Base-by-base conservation (phyloP, 257 asterid species). In the Solanum paucissectum region DNA sequence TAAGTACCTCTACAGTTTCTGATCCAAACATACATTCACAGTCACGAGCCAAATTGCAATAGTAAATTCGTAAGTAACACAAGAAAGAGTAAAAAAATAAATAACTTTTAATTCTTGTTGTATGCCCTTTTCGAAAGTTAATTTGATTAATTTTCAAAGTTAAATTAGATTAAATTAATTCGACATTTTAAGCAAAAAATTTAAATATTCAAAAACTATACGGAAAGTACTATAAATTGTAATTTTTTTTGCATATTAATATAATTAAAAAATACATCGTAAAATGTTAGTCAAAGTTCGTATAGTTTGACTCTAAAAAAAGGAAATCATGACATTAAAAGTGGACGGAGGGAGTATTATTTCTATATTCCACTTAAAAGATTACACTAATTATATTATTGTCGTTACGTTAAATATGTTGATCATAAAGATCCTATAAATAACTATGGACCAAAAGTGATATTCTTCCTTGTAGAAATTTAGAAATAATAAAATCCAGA, bases 101-200 rank as follows among this genome's bases (percentile, higher is more conserved):
- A 55, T 55, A n/a, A 55, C n/a, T 55, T 18, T 55, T 55, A 3
- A 2, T 55, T 55, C 0, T 55, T 55, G 62, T 49, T 6, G 4
- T 52, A 52, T 6, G 62, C 1, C 1, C 0, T 52, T 16, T 18
- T 52, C 4, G 1, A 2, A 18, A 52, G n/a, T 52, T 1, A 0
- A 52, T 52, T 52, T 52, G n/a, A 52, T 0, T 52, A 18, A 52
- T 52, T 18, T 52, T 18, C 1, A 16, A 18, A 18, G n/a, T 52
- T 52, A 52, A 49, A 49, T 49, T 49, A 13, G 21, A 49, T 49
- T 49, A 49, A 49, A 14, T 13, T 46, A 46, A 13, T 13, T 13
- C 0, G 3, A 3, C 0, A 6, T 52, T 5, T 16, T 52, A 52
- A 52, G 62, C n/a, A 52, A 3, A 52, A 52, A 52, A 18, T 52